These are phyloP conservation scores for Pelargonium fulgidum DNA, from an alignment of 441 rosid genomes.

Conservation along the genomic window DNA sequence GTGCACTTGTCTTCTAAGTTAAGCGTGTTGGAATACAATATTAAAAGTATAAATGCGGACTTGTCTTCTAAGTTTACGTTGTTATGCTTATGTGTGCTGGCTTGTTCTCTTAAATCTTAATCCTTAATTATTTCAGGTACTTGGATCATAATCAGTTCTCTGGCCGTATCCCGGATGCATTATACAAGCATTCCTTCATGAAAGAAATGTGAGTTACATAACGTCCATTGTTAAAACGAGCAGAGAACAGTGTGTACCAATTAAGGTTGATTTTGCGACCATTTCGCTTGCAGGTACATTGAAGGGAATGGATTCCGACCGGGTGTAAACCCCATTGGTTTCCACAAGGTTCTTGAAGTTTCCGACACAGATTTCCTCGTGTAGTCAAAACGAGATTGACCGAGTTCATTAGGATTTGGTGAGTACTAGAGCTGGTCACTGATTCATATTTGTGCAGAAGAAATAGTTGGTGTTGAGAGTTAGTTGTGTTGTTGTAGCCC, in stretches of 20 bases:
- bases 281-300: constrained; percentile 38
- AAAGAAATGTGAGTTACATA: constrained; percentile 60
- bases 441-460: no score
- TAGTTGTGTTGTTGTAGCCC: no score
- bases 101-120: neutral
- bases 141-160: constrained; percentile 75
- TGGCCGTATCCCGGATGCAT: constrained; percentile 57
- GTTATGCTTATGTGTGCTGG: neutral
- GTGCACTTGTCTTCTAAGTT: no score
- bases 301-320: constrained; percentile 67
- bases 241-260: neutral
- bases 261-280: neutral
- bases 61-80: no score
- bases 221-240: neutral
- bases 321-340: constrained; percentile 56
- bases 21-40: no score
- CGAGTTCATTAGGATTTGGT: no score
- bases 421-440: no score
- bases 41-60: no score
- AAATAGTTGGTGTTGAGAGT: no score
- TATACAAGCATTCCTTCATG: constrained; percentile 58
- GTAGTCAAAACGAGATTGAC: constrained; percentile 22
- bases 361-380: constrained; percentile 57
- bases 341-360: constrained; percentile 61
- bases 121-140: constrained; percentile 39